These are phyloP conservation scores for Phyllosticta citrichinensis DNA, from an alignment of 2,329 filamentous ascomycete species.

Conservation along the genomic window DNA sequence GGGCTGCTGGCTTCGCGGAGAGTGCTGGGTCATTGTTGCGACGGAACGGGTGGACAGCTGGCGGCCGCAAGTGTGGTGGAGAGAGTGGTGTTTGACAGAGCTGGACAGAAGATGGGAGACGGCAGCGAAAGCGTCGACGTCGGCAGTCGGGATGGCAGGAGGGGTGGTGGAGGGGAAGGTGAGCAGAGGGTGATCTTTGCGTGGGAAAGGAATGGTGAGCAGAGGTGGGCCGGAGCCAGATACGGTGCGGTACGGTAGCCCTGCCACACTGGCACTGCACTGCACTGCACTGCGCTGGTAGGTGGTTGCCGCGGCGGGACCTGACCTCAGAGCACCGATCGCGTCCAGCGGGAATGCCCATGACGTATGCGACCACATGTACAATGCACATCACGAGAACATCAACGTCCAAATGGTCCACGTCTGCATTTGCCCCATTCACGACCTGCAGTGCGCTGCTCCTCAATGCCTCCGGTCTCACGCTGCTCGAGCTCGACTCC, in stretches of 20 bases:
- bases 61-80: background rate
- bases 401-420: background rate
- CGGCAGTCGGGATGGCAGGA: background rate
- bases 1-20: constrained; percentile 25
- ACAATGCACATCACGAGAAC: background rate
- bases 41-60: background rate
- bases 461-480: background rate
- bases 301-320: constrained; percentile 1
- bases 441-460: no score
- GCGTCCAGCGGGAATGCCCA: background rate
- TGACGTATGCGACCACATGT: background rate
- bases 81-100: background rate
- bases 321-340: background rate
- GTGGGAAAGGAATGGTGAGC: background rate
- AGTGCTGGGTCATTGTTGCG: constrained; percentile 24
- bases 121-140: background rate
- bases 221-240: background rate
- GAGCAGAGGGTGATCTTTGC: background rate
- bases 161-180: background rate
- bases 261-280: no score
- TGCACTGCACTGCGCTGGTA: no score
- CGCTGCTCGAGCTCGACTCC: background rate
- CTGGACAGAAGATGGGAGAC: background rate
- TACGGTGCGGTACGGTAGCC: no score
- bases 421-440: background rate